Base-by-base conservation (phyloP, 495 filamentous ascomycete genomes). In the Aspergillus bertholletiae region DNA sequence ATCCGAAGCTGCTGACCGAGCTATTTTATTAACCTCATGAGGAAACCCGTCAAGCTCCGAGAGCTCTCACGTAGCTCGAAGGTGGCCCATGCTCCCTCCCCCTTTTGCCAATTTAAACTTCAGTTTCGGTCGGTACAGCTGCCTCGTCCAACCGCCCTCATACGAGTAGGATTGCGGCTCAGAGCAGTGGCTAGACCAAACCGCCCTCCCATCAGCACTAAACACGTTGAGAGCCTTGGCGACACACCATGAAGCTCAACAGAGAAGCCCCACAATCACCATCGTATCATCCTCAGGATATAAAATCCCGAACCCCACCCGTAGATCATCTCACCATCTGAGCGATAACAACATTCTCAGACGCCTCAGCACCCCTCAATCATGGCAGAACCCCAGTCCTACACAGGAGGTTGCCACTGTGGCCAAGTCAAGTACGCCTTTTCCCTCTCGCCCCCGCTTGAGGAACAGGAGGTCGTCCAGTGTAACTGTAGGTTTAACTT, bases 391-490 rank as follows among this genome's bases (percentile, higher is more conserved):
- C n/a, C n/a, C 37, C 7, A 46, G 53, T 56, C 58, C 6, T 71
- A 74, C 60, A 40, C 51, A 20, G 69, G 67, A 28, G 56, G 54
- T 49, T 75, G 72, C 56, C 70, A 75, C 56, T 75, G 72, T 54
- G 67, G 64, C 43, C 46, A 59, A 41, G 55, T 64, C 23, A 61
- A 56, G 32, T 75, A 62, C 55, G 66, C 48, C 20, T 61, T 68
- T 23, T 52, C 49, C 37, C 61, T 68, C 26, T 59, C 56, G 41
- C 58, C 46, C 47, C 66, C 57, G 1, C 53, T 72, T 2, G 55
- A 63, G 11, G 60, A 69, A 51, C 50, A 60, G 8, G 62, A 59
- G 18, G 67, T 72, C 8, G 55, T 59, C n/a, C 54, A 63, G 30
- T 74, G 71, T 54, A 75, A 75, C 47, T 73, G 73, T 70, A 57